phyloP scores from a whole-genome alignment of 805 yeast species.

The Zygosaccharomyces pseudorouxii region DNA sequence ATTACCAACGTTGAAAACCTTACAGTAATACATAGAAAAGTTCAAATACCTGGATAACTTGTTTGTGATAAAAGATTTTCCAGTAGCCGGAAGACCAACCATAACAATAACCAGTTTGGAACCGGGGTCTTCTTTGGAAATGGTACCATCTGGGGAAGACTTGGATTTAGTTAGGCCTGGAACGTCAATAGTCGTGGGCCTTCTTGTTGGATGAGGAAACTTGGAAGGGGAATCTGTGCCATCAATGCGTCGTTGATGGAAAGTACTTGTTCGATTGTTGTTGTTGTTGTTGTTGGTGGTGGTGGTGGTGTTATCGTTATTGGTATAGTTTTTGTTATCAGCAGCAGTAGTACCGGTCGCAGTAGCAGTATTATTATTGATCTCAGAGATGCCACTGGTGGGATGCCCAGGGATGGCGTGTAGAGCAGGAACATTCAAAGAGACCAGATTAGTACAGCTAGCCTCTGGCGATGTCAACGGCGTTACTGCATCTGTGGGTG shows the following conservation, averaged over 20 bases:
- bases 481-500: conserved; percentile 42
- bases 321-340: background rate
- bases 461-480: conserved; percentile 32
- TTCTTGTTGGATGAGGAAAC: conserved; percentile 39
- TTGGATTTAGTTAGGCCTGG: conserved; percentile 87
- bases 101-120: conserved; percentile 86
- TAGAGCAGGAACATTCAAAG: conserved; percentile 1
- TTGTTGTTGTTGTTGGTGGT: background rate
- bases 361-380: background rate
- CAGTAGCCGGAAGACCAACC: conserved; percentile 96
- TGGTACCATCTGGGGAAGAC: conserved; percentile 69
- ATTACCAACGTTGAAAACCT: conserved; percentile 92
- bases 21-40: conserved; percentile 88
- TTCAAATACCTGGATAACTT: conserved; percentile 85
- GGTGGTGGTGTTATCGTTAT: background rate
- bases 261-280: background rate
- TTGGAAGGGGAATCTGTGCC: conserved; percentile 22
- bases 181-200: conserved; percentile 82
- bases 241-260: background rate
- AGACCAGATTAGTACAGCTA: conserved; percentile 15
- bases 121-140: conserved; percentile 63
- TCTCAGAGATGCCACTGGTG: background rate
- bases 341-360: too few relatives aligned
- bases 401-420: background rate
- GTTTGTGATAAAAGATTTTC: conserved; percentile 89